phyloP scores from a whole-genome alignment of 2,329 filamentous ascomycete species.

The Beauveria brongniartii region DNA sequence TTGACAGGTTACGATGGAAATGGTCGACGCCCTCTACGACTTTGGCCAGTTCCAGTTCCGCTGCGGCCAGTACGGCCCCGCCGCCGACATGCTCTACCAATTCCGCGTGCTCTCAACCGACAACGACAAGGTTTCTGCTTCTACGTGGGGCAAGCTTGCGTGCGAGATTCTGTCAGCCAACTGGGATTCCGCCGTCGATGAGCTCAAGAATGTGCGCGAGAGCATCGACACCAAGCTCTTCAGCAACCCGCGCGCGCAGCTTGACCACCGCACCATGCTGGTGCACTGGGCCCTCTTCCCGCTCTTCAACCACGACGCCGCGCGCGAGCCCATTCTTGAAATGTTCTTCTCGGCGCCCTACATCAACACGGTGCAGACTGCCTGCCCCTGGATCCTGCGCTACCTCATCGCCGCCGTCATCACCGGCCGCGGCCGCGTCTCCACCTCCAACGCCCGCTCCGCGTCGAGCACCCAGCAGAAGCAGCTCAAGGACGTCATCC shows the following conservation, averaged over 20 bases:
- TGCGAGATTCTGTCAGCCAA: slow-evolving; percentile 91
- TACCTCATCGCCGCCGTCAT: slow-evolving; percentile 94
- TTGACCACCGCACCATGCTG: slow-evolving; percentile 93
- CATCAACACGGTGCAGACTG: slow-evolving; percentile 99
- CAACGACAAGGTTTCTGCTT: slow-evolving; percentile 92
- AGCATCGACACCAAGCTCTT: slow-evolving; percentile 90
- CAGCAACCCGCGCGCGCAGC: slow-evolving; percentile 90
- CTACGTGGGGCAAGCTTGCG: slow-evolving; percentile 96
- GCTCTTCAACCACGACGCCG: slow-evolving; percentile 93
- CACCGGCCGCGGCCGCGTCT: slow-evolving; percentile 73
- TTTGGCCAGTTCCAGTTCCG: slow-evolving; percentile 97
- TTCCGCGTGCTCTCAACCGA: slow-evolving; percentile 98
- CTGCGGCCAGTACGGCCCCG: slow-evolving; percentile 86
- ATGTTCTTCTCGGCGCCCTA: slow-evolving; percentile 94
- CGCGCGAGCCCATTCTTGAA: slow-evolving; percentile 85
- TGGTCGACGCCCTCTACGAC: slow-evolving; percentile 93
- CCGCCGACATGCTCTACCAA: slow-evolving; percentile 89
- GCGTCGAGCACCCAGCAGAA: slow-evolving; percentile 78
- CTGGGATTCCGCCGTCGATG: slow-evolving; percentile 91
- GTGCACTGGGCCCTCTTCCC: slow-evolving; percentile 99
- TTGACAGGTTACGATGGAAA: slow-evolving; percentile 71
- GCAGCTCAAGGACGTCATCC: slow-evolving; percentile 94
- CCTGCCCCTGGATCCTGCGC: slow-evolving; percentile 90
- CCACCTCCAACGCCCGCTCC: slow-evolving; percentile 76
- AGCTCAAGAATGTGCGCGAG: slow-evolving; percentile 84